Evolutionary conservation across 1,284 basidiomycete genomes (phyloP).

Genomic region (Ceratorhiza oryzae-sativae): DNA sequence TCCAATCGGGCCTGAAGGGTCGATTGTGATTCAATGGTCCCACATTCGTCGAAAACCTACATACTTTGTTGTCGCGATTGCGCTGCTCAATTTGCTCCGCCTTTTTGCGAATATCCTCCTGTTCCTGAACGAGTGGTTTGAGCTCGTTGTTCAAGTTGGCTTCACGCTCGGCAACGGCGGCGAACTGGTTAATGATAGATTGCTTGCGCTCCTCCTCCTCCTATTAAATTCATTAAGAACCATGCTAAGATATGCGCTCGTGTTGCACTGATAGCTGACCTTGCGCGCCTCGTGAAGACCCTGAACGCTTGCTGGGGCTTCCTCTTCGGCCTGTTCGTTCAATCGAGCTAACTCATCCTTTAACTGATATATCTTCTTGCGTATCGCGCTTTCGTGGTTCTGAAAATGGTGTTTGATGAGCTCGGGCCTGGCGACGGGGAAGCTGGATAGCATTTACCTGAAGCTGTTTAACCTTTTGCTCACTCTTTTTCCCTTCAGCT

Average conservation of each 20-base stretch:
- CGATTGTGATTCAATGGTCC: too few species aligned
- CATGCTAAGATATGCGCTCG: neutral
- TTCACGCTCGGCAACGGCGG: constrained; percentile 33
- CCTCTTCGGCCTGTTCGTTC: constrained; percentile 71
- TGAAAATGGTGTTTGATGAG: constrained; percentile 39
- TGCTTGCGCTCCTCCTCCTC: constrained; percentile 63
- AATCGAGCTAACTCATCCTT: constrained; percentile 54
- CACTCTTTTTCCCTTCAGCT: constrained; percentile 6
- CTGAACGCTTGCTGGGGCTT: constrained; percentile 73
- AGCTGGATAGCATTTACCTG: constrained; percentile 5
- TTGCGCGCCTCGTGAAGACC: constrained; percentile 62
- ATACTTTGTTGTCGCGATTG: constrained; percentile 26
- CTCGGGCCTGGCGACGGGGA: neutral
- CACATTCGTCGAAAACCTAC: too few species aligned
- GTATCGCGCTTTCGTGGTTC: constrained; percentile 47
- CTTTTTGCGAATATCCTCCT: constrained; percentile 37
- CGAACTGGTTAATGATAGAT: constrained; percentile 36
- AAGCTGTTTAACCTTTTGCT: constrained; percentile 23
- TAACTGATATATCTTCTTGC: constrained; percentile 48
- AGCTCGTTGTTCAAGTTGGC: constrained; percentile 24
- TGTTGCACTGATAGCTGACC: constrained; percentile 54
- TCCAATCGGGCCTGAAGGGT: constrained; percentile 34
- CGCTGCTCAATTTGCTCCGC: constrained; percentile 24
- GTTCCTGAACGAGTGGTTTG: constrained; percentile 33
- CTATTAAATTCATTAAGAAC: constrained; percentile 50